Base-by-base conservation (phyloP, 1,284 basidiomycete genomes). In the Cryptococcus wingfieldii region DNA sequence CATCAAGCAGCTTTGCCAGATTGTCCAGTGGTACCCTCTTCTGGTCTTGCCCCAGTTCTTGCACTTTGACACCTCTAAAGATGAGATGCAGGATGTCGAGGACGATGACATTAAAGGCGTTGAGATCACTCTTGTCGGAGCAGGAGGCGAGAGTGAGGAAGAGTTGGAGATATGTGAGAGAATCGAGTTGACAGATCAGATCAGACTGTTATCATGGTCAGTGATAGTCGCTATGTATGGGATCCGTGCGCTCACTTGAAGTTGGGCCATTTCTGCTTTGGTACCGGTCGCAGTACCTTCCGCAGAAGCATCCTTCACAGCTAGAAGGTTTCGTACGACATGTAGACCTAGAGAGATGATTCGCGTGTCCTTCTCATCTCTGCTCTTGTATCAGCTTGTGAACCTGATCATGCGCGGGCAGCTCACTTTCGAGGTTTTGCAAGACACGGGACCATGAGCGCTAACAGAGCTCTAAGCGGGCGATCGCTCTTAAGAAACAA, bases 71-170 rank as follows among this genome's bases (percentile, higher is more conserved):
- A 2, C 87, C 86, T 39, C 91, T 83, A 72, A 90, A 89, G 10
- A 94, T 79, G 6, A 95, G 83, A 71, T 93, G 92, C 59, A 94
- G 82, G 34, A 92, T 92, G 75, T 97, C 94, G 34, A 97, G 83
- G 1, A 90, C 82, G 39, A 96, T 81, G 4, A 90, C 89, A 70
- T 96, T 96, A 81, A 84, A 93, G 8, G 81, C 80, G 58, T 86
- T 87, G 74, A 90, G 87, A 59, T 90, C 81, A 14, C 84, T 80
- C 67, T 90, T 87, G 47, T 83, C 83, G 0, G 84, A 79, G 66
- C 88, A 89, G 3, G 87, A 84, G 10, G 90, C 88, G 55, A 95
- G 84, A 5, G 89, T 91, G 46, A 92, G 79, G 13, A 97, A 77
- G 4, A 96, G 80, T 56, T 90, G 84, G 31, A 92, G 79, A 54